Evolutionary conservation across 2,329 filamentous ascomycete genomes (phyloP).

Genomic region (Sporothrix curviconia): DNA sequence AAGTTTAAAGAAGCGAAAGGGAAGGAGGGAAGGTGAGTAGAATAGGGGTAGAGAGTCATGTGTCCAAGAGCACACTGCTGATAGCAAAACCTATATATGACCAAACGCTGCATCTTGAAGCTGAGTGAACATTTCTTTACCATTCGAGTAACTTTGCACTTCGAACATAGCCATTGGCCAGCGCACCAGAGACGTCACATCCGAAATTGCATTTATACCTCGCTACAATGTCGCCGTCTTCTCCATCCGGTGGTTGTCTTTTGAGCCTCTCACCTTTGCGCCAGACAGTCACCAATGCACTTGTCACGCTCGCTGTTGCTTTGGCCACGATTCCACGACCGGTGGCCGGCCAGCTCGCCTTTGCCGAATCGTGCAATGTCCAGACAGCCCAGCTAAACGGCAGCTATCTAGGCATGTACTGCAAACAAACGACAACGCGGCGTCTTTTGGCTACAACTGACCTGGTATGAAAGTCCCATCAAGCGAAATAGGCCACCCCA

Average conservation of each 20-base stretch:
- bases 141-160: too few relatives aligned
- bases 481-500: background rate
- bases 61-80: too few relatives aligned
- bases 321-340: background rate
- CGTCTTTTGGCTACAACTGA: slow-evolving; percentile 33
- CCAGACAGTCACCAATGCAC: background rate
- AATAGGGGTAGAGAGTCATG: too few relatives aligned
- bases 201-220: too few relatives aligned
- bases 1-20: background rate
- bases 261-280: background rate
- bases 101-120: too few relatives aligned
- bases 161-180: too few relatives aligned
- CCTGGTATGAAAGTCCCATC: slow-evolving; percentile 29
- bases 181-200: background rate
- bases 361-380: slow-evolving; percentile 32
- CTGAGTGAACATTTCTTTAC: too few relatives aligned
- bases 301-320: background rate
- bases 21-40: background rate
- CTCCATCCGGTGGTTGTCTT: background rate
- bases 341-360: slow-evolving; percentile 15
- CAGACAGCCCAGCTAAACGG: slow-evolving; percentile 28
- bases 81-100: too few relatives aligned
- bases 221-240: background rate
- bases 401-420: slow-evolving; percentile 33
- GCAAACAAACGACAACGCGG: slow-evolving; percentile 32